Evolutionary conservation across 441 rosid species (phyloP).

Genomic region (Gossypium aridum): DNA sequence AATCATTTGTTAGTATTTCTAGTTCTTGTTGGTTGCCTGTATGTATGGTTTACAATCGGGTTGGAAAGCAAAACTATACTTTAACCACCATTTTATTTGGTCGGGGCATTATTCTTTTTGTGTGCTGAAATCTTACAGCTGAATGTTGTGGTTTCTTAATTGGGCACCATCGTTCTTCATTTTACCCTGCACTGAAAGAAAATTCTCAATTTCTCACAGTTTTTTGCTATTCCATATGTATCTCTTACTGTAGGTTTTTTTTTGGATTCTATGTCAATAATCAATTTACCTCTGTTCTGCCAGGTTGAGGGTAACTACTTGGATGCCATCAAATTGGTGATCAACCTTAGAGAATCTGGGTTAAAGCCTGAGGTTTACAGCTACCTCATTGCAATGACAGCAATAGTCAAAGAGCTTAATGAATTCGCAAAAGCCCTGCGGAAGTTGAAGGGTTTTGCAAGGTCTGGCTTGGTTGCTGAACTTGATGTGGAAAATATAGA

Average conservation of each 20-base stretch:
- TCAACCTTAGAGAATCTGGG: constrained; percentile 56
- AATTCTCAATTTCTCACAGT: neutral
- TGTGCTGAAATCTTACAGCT: neutral
- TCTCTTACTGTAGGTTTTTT: neutral
- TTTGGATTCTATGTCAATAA: neutral
- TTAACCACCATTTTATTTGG: constrained; percentile 4
- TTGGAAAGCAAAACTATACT: neutral
- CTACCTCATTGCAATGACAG: constrained; percentile 84
- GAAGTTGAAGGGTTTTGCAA: constrained; percentile 55
- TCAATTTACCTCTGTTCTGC: constrained; percentile 13
- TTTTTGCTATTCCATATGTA: neutral
- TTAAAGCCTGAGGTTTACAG: constrained; percentile 77
- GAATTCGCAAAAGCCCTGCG: constrained; percentile 66
- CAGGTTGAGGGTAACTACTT: constrained; percentile 78
- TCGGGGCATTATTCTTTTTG: neutral
- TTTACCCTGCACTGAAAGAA: neutral
- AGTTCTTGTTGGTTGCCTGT: neutral
- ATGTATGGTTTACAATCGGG: neutral
- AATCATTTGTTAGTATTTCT: neutral
- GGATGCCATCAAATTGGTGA: constrained; percentile 61
- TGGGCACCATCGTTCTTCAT: neutral
- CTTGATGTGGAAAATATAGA: constrained; percentile 42
- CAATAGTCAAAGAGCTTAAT: constrained; percentile 87
- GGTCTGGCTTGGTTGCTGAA: constrained; percentile 50
- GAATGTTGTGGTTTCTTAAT: neutral